Conservation (phyloP, 1,284 basidiomycete species). For the Cutaneotrichosporon dermatis region DNA sequence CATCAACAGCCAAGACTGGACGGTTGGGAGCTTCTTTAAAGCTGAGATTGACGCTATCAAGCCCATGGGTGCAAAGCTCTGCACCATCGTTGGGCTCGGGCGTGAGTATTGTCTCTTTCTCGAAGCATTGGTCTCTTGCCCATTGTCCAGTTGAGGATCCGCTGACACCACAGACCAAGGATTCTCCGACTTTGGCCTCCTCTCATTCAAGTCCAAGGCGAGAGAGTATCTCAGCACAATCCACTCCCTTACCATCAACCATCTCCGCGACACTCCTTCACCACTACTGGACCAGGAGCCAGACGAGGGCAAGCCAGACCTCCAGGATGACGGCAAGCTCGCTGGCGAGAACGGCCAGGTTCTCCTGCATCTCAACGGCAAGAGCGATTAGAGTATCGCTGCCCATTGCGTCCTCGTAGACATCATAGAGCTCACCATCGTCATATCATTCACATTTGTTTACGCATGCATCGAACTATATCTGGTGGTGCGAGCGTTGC, state of each 20-base stretch:
- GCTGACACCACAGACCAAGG: conserved; percentile 32
- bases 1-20: conserved; percentile 68
- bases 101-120: conserved; percentile 27
- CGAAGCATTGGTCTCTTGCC: too few relatives aligned
- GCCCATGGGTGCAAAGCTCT: conserved; percentile 30
- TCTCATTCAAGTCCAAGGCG: neutral
- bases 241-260: neutral
- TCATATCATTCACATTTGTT: too few relatives aligned
- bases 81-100: conserved; percentile 34
- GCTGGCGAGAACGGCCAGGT: neutral
- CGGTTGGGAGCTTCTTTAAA: conserved; percentile 68
- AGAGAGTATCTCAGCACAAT: neutral
- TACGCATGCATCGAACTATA: too few relatives aligned
- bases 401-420: neutral
- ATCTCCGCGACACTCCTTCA: neutral
- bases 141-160: too few relatives aligned
- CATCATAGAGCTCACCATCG: too few relatives aligned
- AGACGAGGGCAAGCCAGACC: neutral
- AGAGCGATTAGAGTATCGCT: neutral
- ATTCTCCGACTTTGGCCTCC: conserved; percentile 39
- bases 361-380: neutral
- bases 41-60: conserved; percentile 55
- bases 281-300: neutral
- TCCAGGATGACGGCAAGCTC: neutral
- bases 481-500: too few relatives aligned